Evolutionary conservation across 176 grass and related monocot species (phyloP).

Genomic region (Bonia amplexicaulis): DNA sequence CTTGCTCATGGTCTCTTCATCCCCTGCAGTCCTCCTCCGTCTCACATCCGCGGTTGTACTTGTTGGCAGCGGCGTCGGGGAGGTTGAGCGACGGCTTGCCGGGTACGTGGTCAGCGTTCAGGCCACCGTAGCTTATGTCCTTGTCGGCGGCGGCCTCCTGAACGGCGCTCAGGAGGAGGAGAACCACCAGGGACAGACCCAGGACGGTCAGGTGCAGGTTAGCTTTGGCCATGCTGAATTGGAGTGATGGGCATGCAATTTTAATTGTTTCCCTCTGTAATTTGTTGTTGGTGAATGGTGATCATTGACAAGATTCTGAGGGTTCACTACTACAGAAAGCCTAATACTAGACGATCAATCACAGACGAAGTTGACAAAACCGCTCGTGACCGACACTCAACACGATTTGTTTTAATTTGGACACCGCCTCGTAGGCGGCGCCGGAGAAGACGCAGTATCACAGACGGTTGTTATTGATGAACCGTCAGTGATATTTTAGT

Average conservation of each 20-base stretch:
- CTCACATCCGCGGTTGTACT: conserved; percentile 18
- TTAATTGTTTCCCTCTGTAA: background rate
- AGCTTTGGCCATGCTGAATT: conserved; percentile 5
- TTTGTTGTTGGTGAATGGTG: background rate
- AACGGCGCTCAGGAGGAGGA: conserved; percentile 15
- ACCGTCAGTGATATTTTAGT: too few relatives aligned
- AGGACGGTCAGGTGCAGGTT: background rate
- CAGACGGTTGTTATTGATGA: too few relatives aligned
- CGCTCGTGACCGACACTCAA: too few relatives aligned
- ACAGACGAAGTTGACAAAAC: too few relatives aligned
- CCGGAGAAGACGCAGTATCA: too few relatives aligned
- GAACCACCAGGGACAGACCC: background rate
- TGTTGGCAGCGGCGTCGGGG: background rate
- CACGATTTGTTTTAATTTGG: too few relatives aligned
- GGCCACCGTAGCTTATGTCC: background rate
- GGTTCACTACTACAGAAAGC: too few relatives aligned
- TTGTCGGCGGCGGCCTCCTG: background rate
- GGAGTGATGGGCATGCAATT: too few relatives aligned
- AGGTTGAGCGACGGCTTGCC: background rate
- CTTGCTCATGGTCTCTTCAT: background rate
- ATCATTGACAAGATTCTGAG: background rate
- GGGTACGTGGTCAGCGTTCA: background rate
- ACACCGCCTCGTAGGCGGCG: too few relatives aligned
- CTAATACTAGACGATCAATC: too few relatives aligned
- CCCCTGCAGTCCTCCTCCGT: rapidly evolving